A percentile compares a stretch with the other conserved stretches of the same genome.
phyloP scores from a whole-genome alignment of 202 grass and related monocot genomes.

The Panicum hallii region DNA sequence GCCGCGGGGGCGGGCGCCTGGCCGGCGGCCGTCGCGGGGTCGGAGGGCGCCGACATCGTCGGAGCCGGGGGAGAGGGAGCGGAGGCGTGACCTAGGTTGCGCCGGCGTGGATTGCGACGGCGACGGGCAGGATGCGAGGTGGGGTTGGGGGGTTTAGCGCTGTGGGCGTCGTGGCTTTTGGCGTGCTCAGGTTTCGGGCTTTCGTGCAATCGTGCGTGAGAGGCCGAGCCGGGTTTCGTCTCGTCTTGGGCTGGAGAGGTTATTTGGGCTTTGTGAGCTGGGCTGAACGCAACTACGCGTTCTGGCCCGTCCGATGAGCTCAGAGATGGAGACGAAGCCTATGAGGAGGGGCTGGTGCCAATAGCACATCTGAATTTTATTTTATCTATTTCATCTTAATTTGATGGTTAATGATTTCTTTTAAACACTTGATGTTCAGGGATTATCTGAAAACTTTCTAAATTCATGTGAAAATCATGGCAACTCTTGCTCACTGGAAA shows the following conservation, averaged over 20 bases:
- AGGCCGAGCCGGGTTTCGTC: background rate
- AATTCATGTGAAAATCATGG: too few species aligned
- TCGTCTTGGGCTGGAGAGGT: background rate
- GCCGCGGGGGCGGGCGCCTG: conserved; percentile 38
- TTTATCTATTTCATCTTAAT: too few species aligned
- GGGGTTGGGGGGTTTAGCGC: conserved; percentile 36
- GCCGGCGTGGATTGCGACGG: conserved; percentile 34
- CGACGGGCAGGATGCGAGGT: background rate
- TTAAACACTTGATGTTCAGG: too few species aligned
- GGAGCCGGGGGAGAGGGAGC: background rate
- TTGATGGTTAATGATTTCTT: too few species aligned
- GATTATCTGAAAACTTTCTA: too few species aligned
- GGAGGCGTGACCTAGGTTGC: conserved; percentile 42
- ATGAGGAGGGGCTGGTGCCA: too few species aligned
- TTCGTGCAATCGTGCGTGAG: background rate
- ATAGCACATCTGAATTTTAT: too few species aligned
- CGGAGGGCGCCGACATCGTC: conserved; percentile 59
- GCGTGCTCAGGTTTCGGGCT: conserved; percentile 24
- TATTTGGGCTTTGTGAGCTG: background rate
- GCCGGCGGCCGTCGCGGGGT: conserved; percentile 29
- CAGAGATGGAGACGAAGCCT: too few species aligned
- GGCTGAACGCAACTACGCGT: too few species aligned
- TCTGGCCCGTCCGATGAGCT: too few species aligned
- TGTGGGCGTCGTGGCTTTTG: conserved; percentile 15
- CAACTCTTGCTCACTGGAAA: too few species aligned